Evolutionary conservation across 2,329 filamentous ascomycete species (phyloP).

Genomic region (Arthroderma sp.): DNA sequence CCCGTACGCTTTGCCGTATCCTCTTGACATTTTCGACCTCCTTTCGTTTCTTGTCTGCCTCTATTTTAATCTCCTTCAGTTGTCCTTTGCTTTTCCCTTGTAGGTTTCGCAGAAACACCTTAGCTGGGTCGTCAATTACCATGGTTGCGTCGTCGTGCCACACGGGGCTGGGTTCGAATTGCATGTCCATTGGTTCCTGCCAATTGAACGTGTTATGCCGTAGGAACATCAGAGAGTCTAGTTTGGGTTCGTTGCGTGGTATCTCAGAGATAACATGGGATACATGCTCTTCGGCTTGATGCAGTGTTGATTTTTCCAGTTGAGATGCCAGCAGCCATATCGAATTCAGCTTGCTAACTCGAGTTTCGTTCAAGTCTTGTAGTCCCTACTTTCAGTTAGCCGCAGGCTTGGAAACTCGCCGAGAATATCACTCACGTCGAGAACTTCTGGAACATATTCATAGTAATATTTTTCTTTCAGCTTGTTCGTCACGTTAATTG

Average conservation of each 20-base stretch:
- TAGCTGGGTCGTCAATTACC: conserved; percentile 73
- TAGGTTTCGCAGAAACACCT: conserved; percentile 82
- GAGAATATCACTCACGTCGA: conserved; percentile 51
- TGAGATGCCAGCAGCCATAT: conserved; percentile 71
- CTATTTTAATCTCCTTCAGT: conserved; percentile 63
- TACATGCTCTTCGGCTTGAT: conserved; percentile 58
- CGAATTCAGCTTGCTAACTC: conserved; percentile 68
- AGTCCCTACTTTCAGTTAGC: conserved; percentile 38
- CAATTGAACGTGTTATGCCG: conserved; percentile 75
- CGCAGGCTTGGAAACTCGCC: background rate
- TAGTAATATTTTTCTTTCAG: conserved; percentile 96
- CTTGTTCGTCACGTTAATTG: conserved; percentile 93
- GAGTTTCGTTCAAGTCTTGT: conserved; percentile 85
- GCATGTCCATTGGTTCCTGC: conserved; percentile 72
- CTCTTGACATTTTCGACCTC: conserved; percentile 71
- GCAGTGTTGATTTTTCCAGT: conserved; percentile 67
- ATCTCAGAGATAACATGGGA: conserved; percentile 68
- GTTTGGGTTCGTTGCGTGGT: conserved; percentile 67
- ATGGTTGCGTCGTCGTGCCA: conserved; percentile 91
- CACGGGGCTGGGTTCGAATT: conserved; percentile 86
- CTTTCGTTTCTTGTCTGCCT: conserved; percentile 71
- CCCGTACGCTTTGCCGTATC: conserved; percentile 60
- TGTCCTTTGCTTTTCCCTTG: conserved; percentile 81
- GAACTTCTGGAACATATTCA: conserved; percentile 84
- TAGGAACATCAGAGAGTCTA: conserved; percentile 97